These are phyloP conservation scores for Anthracocystis panici-leucophaei DNA, from an alignment of 1,284 basidiomycete species.

Conservation along the genomic window DNA sequence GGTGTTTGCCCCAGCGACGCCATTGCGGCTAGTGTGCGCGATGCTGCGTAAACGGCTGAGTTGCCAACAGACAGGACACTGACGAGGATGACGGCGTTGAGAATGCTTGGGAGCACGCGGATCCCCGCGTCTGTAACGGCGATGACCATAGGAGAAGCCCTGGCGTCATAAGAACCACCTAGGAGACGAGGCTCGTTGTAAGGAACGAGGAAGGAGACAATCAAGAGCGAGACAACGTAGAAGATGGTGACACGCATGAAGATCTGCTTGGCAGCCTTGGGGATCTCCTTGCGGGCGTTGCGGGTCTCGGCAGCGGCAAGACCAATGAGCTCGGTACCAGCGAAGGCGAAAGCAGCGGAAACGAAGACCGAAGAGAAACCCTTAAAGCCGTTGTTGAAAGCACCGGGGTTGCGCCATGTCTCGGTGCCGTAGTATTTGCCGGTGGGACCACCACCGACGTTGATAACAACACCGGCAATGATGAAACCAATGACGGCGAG, in stretches of 20 bases:
- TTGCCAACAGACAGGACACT: slow-evolving; percentile 71
- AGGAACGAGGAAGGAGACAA: slow-evolving; percentile 75
- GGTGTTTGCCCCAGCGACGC: too few relatives aligned
- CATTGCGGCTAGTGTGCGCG: too few relatives aligned
- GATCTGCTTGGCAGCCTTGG: slow-evolving; percentile 72
- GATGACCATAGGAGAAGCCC: slow-evolving; percentile 73
- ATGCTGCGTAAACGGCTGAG: slow-evolving; percentile 67
- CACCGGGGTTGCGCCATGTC: slow-evolving; percentile 63
- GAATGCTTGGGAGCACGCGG: slow-evolving; percentile 71
- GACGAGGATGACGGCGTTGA: slow-evolving; percentile 72
- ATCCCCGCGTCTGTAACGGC: slow-evolving; percentile 71
- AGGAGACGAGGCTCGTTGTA: slow-evolving; percentile 59
- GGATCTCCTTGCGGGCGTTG: slow-evolving; percentile 72
- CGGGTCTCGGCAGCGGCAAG: slow-evolving; percentile 75
- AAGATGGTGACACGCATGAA: slow-evolving; percentile 72
- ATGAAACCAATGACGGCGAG: slow-evolving; percentile 66
- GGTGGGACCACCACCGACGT: slow-evolving; percentile 61
- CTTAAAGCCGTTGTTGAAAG: slow-evolving; percentile 68
- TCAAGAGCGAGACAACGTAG: slow-evolving; percentile 74
- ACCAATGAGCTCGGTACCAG: slow-evolving; percentile 75
- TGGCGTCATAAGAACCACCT: slow-evolving; percentile 69
- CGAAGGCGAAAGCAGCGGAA: slow-evolving; percentile 65
- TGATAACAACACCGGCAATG: slow-evolving; percentile 65
- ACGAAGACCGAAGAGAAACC: slow-evolving; percentile 66
- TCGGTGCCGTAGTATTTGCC: slow-evolving; percentile 57